Base-by-base conservation (phyloP, 2,329 filamentous ascomycete genomes). In the Chrysoporthe cubensis region DNA sequence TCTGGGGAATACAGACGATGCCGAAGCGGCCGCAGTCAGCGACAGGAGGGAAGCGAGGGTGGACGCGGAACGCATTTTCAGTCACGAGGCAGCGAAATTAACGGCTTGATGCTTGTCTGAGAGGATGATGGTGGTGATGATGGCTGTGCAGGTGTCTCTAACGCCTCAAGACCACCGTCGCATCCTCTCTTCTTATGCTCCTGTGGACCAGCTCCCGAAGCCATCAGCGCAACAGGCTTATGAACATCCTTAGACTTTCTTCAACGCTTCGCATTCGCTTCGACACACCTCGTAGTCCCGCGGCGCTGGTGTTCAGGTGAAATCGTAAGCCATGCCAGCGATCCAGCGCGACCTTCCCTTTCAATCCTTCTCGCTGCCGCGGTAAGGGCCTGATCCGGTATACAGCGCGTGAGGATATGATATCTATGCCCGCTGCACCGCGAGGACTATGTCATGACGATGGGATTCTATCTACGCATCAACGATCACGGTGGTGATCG, bases 1-100 rank as follows among this genome's bases (percentile, higher is more conserved):
- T 16, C 67, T 60, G 21, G 64, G 18, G 4, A 9, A n/a, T 34
- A 64, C 14, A 50, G 60, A 43, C 50, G 54, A 52, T 9, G 64
- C 67, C 8, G 64, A 52, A 37, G 26, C 60, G 34, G 56, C 64
- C n/a, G 56, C 61, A 42, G 64, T 44, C 59, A 69, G 21, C 54
- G 64, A 69, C 44, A 62, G 54, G 34, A 66, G 34, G 26, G 60
- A 62, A 13, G 18, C 26, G 40, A 69, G 2, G 18, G 18, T 54
- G 40, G 46, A 48, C n/a, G 42, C 43, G 67, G 63, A 37, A 40
- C 34, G 67, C 67, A 69, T 69, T 44, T 69, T 64, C 46, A 14
- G 9, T 56, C 3, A 4, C 7, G 14, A 11, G 42, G 14, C 5
- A 58, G 26, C 50, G 32, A 42, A 14, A n/a, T 32, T 3, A 58